Evolutionary conservation across 2,329 filamentous ascomycete genomes (phyloP).

Genomic region (Beauveria australis): DNA sequence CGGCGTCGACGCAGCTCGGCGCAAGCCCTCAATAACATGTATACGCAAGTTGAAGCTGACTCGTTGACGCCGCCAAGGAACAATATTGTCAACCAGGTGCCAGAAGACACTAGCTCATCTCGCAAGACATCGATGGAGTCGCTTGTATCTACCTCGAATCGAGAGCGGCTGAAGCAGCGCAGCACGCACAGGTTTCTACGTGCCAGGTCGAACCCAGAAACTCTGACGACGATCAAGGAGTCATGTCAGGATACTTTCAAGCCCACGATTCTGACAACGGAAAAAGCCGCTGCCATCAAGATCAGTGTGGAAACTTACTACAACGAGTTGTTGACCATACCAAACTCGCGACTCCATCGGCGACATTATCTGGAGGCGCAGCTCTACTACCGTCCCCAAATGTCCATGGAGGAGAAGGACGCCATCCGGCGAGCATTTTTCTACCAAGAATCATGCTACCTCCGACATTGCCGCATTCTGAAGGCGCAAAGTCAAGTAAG

Average conservation of each 20-base stretch:
- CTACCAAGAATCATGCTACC: conserved; percentile 61
- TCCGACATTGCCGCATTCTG: conserved; percentile 64
- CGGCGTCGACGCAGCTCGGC: conserved; percentile 18
- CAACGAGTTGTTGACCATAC: conserved; percentile 54
- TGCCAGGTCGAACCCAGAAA: conserved; percentile 29
- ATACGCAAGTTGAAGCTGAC: neutral
- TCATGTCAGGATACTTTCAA: conserved; percentile 17
- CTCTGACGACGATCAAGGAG: conserved; percentile 29
- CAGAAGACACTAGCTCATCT: neutral
- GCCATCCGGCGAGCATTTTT: conserved; percentile 51
- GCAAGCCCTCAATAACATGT: conserved; percentile 16
- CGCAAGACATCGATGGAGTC: conserved; percentile 1
- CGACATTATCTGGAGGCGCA: conserved; percentile 33
- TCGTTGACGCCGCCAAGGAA: neutral
- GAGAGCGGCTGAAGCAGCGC: conserved; percentile 1
- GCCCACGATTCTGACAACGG: conserved; percentile 52
- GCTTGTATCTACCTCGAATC: neutral
- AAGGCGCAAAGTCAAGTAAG: conserved; percentile 46
- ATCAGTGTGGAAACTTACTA: conserved; percentile 81
- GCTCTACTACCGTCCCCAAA: conserved; percentile 45
- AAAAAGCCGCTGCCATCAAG: conserved; percentile 72
- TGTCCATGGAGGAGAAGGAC: conserved; percentile 47
- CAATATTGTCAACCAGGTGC: neutral
- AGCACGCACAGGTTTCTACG: conserved; percentile 12
- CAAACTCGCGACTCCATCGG: conserved; percentile 24